Evolutionary conservation across 441 rosid genomes (phyloP).

Genomic region (Isatis lusitanica): DNA sequence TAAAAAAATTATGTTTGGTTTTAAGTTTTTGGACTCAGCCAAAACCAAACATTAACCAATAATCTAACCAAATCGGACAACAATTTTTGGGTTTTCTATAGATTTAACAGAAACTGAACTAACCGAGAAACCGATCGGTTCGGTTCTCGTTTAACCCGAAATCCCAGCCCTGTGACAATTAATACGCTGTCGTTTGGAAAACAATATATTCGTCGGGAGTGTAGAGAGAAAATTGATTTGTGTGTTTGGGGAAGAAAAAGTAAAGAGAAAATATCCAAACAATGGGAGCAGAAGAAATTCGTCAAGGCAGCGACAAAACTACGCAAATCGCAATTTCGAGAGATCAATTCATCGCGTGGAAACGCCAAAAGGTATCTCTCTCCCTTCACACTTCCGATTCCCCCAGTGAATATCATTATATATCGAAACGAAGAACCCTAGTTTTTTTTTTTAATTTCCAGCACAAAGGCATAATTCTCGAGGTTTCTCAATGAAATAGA

Average conservation of each 20-base stretch:
- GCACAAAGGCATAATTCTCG: neutral
- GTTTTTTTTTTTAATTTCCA: neutral
- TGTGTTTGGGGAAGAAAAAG: neutral
- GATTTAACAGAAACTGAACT: no score
- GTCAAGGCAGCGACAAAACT: conserved; percentile 26
- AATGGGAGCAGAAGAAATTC: conserved; percentile 56
- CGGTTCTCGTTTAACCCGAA: neutral
- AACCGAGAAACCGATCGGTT: neutral
- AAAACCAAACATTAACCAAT: no score
- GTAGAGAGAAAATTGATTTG: neutral
- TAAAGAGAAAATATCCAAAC: neutral
- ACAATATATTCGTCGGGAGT: neutral
- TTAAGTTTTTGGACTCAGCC: no score
- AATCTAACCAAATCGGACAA: no score
- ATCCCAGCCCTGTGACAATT: neutral
- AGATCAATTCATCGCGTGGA: conserved; percentile 64
- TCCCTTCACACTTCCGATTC: neutral
- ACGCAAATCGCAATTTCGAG: conserved; percentile 37
- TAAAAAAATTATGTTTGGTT: no score
- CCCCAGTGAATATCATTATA: neutral
- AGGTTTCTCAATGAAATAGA: neutral
- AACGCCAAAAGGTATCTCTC: conserved; percentile 56
- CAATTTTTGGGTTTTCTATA: no score
- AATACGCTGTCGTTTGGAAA: conserved; percentile 1
- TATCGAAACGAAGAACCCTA: conserved; percentile 32